Evolutionary conservation across 1,284 basidiomycete genomes (phyloP), one percentile per base, ranked within the genome.

Genomic region (Fomitopsis schrenkii): DNA sequence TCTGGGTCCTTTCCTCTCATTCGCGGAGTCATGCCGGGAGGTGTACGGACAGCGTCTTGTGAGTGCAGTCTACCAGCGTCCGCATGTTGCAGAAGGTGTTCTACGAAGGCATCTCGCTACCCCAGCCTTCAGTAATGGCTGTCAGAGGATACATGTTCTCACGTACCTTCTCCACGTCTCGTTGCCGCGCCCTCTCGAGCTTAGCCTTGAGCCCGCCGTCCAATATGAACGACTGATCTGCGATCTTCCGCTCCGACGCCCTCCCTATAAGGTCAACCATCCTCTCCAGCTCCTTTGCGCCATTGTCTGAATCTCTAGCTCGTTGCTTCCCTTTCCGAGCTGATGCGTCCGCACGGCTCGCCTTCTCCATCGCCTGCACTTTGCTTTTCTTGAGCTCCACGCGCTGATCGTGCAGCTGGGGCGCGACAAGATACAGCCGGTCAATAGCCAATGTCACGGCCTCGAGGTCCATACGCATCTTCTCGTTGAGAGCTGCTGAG

Each of bases 361-460:
- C 90, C 48, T 79, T 79, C 72, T 90, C 85, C 80, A 90, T 82
- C 71, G 88, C 79, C 12, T 81, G 80, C 17, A 85, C 67, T 71
- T 91, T 91, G 28, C 82, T 76, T 26, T 80, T 79, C 66, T 89
- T 87, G 58, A 95, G 80, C 70, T 94, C 93, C 12, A 92, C 92
- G 1, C 95, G 85, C 72, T 97, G 95, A 69, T 93, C 88, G 61
- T 90, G 85, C 45, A 96, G 74, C 72, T 95, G 93, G 0, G 95
- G 94, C 1, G 92, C 87, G 35, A 90, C 88, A 15, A 83, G 73
- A 71, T 95, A 93, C 10, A 97, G 76, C 30, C 94, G 80, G 70
- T 95, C 94, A 65, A 97, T 95, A 22, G 94, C 94, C 70, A 85
- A 82, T 0, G 91, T 86, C 45, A 97, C 86, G 5, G 84, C 81